Base-by-base conservation (phyloP, 305 asterid genomes). In the Fraxinus nigra region DNA sequence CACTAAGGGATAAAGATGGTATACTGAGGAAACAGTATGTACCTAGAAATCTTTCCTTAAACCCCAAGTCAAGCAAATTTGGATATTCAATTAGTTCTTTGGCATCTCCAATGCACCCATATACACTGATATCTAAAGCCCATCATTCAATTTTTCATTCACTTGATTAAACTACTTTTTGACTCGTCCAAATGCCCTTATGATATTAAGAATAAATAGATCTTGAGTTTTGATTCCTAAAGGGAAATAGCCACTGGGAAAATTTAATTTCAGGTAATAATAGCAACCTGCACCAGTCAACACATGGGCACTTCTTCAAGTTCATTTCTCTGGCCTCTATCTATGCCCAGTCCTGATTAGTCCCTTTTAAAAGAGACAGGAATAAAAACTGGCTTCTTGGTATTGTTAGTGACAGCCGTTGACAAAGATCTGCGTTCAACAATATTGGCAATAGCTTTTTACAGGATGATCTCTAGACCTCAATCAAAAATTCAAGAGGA, bases 181-280 rank as follows among this genome's bases (percentile, higher is more conserved):
- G 14, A 43, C 38, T 35, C 40, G 70, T 78, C 77, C 61, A 79
- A 61, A 30, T 79, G 54, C 26, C 51, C 9, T 72, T 78, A 79
- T 7, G 33, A 73, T 65, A 67, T 76, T 8, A 46, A 46, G 56
- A 75, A 78, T 22, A 63, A 75, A 75, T 75, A 43, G 32, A 28
- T 20, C 14, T 14, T 37, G 37, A 67, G 24, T 67, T 70, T 70
- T 33, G 24, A 14, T 32, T 65, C 54, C 78, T 76, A 7, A 51
- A 35, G 48, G 73, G 67, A 65, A 80, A 22, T 56, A 56, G 34
- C 33, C 63, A 33, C 76, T 72, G 26, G 11, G 28, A 32, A 65
- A 16, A 33, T 72, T 33, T 72, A 72, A 72, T 72, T 72, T 33
- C 40, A 28, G 38, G 38, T 28, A 32, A 69, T 28, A 30, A 69